Conservation (phyloP, 1,284 basidiomycete species). For the Ceratobasidium sp. region DNA sequence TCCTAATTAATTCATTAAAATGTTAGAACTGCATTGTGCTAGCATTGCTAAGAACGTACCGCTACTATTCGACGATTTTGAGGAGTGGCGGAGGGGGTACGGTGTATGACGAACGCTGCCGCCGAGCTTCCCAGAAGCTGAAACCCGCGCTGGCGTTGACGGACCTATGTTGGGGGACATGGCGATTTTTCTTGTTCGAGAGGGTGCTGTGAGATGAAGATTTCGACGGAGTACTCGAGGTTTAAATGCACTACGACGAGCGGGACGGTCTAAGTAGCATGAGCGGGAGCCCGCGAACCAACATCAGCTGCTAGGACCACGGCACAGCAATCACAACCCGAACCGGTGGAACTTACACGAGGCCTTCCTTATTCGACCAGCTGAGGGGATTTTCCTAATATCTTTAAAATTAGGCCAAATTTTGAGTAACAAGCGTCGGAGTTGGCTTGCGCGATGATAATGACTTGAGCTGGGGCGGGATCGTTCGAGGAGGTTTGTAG, state of each 20-base stretch:
- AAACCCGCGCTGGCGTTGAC: slow-evolving; percentile 4
- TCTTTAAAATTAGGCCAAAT: no score
- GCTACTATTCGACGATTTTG: neutral
- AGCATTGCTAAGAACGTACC: neutral
- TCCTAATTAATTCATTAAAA: neutral
- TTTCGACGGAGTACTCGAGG: neutral
- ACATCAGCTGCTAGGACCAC: slow-evolving; percentile 15
- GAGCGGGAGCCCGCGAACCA: slow-evolving; percentile 9
- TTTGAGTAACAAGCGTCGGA: no score
- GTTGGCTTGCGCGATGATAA: neutral
- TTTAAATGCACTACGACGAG: slow-evolving; percentile 7
- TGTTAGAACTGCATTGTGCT: neutral
- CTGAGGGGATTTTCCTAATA: neutral
- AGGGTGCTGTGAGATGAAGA: neutral
- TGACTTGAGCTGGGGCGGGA: neutral
- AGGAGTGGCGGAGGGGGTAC: slow-evolving; percentile 3
- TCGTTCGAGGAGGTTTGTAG: neutral
- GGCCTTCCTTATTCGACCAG: neutral
- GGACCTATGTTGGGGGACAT: slow-evolving; percentile 11
- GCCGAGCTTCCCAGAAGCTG: slow-evolving; percentile 7
- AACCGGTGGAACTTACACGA: slow-evolving; percentile 5
- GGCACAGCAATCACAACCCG: slow-evolving; percentile 3
- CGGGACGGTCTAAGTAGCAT: slow-evolving; percentile 24
- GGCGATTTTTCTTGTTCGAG: neutral
- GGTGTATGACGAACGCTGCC: slow-evolving; percentile 18